Percentiles rank a stretch among this genome's conserved stretches.
phyloP scores from a whole-genome alignment of 305 asterid genomes.

The Fraxinus greggii region DNA sequence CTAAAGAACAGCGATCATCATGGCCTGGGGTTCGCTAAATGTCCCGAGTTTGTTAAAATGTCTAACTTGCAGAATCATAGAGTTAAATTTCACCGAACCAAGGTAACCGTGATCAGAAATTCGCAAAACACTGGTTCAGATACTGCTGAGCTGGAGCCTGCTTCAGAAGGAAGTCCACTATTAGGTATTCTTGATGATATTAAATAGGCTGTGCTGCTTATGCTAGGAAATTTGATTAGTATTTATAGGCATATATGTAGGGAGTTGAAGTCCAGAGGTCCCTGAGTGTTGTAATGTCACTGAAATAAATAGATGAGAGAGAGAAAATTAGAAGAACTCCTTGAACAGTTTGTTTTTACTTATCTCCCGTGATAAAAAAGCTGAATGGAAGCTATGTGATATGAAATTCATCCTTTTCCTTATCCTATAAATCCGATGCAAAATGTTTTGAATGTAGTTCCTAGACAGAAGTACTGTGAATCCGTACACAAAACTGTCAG shows the following conservation, averaged over 20 bases:
- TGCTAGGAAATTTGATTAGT: background rate
- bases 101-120: constrained; percentile 66
- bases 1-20: constrained; percentile 59
- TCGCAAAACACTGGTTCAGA: constrained; percentile 68
- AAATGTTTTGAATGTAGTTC: constrained; percentile 56
- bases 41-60: constrained; percentile 62
- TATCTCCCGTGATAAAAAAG: background rate
- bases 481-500: constrained; percentile 81
- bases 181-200: constrained; percentile 53
- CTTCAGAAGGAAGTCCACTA: constrained; percentile 86
- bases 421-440: constrained; percentile 21
- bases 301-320: background rate
- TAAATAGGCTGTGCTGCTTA: background rate
- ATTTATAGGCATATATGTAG: background rate
- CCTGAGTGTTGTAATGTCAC: background rate
- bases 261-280: background rate
- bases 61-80: constrained; percentile 51
- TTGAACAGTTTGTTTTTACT: constrained; percentile 1
- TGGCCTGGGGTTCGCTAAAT: constrained; percentile 64
- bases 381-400: background rate
- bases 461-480: constrained; percentile 93
- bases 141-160: constrained; percentile 86
- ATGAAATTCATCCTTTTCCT: background rate
- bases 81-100: constrained; percentile 64
- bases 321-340: background rate